Base-by-base conservation (phyloP, 176 grass and related monocot genomes). In the Oryza nivara region DNA sequence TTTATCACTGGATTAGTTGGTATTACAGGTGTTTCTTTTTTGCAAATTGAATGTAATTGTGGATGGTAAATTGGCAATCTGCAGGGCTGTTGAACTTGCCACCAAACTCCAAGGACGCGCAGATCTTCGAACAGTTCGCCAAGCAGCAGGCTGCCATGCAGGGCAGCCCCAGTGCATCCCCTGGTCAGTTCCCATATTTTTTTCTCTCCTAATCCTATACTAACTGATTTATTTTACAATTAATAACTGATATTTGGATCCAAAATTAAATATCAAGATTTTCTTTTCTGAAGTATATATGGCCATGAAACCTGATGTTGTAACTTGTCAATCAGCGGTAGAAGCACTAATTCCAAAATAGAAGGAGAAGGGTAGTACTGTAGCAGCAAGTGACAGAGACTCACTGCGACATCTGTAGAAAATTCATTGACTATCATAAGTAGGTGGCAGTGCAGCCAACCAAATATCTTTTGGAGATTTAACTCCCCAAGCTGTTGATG, bases 41-140 rank as follows among this genome's bases (percentile, higher is more conserved):
- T 47, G 36, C 1, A 6, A 4, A 43, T 49, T 16, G 2, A 58
- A 58, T 58, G 7, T 22, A 22, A 60, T 22, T 66, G 26, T 49
- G 81, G 25, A 23, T 56, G 51, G 51, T 19, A 60, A 22, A 63
- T 11, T 83, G 25, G 63, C 20, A 51, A 75, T 35, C 40, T 49
- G 48, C 88, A 93, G 91, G 30, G 74, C 85, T 93, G 5, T 64
- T 93, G 77, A 70, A 85, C 3, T 65, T 93, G 74, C 41, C 88
- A 28, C 78, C 91, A 19, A 78, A 82, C 70, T 88, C 91, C 76
- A 76, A 76, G 82, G 91, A 90, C 0, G 91, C 91, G 0, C 68
- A 90, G 61, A 77, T 93, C 25, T 93, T 93, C 63, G 82, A 88
- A 82, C 36, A 93, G 49, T 87, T 75, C 47, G 89, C 16, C 3